Evolutionary conservation across 345 rosid genomes (phyloP).

Genomic region (Excoecaria cochinchinensis): DNA sequence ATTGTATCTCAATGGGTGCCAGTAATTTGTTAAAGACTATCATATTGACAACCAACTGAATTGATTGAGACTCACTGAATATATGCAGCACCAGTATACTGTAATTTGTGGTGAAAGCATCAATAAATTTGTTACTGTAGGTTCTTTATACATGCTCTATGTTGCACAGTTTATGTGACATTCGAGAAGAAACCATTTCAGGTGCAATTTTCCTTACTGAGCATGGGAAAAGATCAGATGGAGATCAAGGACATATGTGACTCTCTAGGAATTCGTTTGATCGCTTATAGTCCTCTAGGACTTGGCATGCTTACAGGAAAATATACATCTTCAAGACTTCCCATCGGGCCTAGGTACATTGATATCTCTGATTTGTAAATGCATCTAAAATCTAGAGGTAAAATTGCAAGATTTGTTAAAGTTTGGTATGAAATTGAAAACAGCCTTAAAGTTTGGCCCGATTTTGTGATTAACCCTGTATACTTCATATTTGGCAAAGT

Average conservation of each 20-base stretch:
- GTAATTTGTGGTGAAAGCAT: neutral
- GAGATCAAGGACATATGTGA: constrained; percentile 67
- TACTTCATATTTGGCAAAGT: neutral
- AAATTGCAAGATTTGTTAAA: too few relatives aligned
- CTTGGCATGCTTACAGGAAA: constrained; percentile 95
- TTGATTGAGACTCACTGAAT: neutral
- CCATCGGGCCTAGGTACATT: constrained; percentile 73
- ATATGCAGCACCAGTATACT: neutral
- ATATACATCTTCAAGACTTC: constrained; percentile 68
- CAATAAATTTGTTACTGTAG: neutral
- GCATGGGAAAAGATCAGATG: constrained; percentile 76
- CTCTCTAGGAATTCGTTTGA: constrained; percentile 61
- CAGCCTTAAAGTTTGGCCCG: too few relatives aligned
- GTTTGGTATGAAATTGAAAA: too few relatives aligned
- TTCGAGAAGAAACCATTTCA: constrained; percentile 24
- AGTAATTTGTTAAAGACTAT: too few relatives aligned
- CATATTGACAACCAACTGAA: too few relatives aligned
- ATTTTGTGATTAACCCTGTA: too few relatives aligned
- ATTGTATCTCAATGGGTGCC: neutral
- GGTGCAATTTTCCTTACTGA: constrained; percentile 86
- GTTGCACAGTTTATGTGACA: constrained; percentile 9
- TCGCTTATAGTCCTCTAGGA: constrained; percentile 89
- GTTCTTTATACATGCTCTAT: neutral
- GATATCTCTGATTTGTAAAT: neutral
- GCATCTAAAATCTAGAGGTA: too few relatives aligned